A percentile compares a stretch with the other conserved stretches of the same genome.
These are phyloP conservation scores for Pascua sp. DNA, from an alignment of 1,284 basidiomycete species.

Conservation along the genomic window DNA sequence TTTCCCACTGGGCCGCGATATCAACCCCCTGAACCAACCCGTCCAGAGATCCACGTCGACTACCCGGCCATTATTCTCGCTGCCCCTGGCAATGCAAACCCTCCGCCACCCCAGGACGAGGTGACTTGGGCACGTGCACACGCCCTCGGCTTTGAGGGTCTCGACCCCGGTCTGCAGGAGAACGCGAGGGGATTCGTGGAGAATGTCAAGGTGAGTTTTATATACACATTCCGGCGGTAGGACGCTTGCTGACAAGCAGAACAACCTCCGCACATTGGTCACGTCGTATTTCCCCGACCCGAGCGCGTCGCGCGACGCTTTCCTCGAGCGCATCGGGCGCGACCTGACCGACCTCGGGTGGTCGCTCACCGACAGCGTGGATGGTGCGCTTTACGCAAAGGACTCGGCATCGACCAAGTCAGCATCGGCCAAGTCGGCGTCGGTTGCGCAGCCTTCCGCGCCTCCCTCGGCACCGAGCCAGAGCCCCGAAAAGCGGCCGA, in stretches of 20 bases:
- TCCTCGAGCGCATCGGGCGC: slow-evolving; percentile 40
- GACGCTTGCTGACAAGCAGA: slow-evolving; percentile 17
- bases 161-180: slow-evolving; percentile 29
- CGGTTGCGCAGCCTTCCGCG: too few relatives aligned
- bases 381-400: slow-evolving; percentile 24
- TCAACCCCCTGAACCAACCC: slow-evolving; percentile 9
- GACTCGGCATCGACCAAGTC: neutral
- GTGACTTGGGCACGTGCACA: slow-evolving; percentile 18
- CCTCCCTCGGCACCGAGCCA: too few relatives aligned
- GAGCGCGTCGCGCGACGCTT: slow-evolving; percentile 32
- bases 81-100: neutral
- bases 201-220: slow-evolving; percentile 50
- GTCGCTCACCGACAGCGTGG: slow-evolving; percentile 35
- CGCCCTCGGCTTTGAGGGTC: slow-evolving; percentile 32
- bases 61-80: slow-evolving; percentile 8
- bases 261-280: slow-evolving; percentile 35
- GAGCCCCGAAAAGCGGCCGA: too few relatives aligned
- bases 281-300: slow-evolving; percentile 31
- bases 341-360: slow-evolving; percentile 36
- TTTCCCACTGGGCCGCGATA: slow-evolving; percentile 13
- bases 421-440: too few relatives aligned
- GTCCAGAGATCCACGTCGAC: slow-evolving; percentile 1
- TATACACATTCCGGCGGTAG: neutral
- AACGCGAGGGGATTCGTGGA: slow-evolving; percentile 40
- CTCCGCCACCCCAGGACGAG: slow-evolving; percentile 6